A percentile compares a stretch with the other conserved stretches of the same genome.
These are phyloP conservation scores for Nepenthes alata DNA, from an alignment of 179 eudicot genomes.

Conservation along the genomic window DNA sequence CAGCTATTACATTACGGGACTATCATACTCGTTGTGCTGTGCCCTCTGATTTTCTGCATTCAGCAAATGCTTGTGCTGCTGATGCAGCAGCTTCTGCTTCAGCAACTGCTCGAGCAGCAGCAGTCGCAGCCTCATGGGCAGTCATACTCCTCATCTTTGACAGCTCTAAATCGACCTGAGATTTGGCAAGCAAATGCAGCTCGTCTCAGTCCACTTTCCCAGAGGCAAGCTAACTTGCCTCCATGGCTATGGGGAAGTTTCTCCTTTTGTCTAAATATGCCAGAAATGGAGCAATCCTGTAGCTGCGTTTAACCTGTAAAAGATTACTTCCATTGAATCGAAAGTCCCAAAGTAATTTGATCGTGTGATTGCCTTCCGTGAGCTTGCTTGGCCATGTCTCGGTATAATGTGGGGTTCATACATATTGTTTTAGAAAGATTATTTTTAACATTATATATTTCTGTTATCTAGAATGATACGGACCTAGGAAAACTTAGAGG, in stretches of 20 bases:
- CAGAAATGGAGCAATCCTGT: constrained; percentile 36
- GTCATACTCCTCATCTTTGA: constrained; percentile 64
- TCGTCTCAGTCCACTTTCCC: constrained; percentile 27
- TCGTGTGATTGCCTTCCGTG: too few species aligned
- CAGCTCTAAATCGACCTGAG: constrained; percentile 62
- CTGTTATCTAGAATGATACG: too few species aligned
- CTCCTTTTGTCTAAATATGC: constrained; percentile 38
- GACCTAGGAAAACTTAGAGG: too few species aligned
- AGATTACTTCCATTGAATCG: background rate
- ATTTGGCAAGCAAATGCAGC: constrained; percentile 25
- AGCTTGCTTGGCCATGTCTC: too few species aligned
- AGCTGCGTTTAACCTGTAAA: constrained; percentile 48
- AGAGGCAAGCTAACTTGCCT: constrained; percentile 36
- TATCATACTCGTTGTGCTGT: constrained; percentile 40
- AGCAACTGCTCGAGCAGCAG: constrained; percentile 74
- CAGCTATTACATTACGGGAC: too few species aligned
- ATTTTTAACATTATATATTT: too few species aligned
- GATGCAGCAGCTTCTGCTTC: constrained; percentile 85
- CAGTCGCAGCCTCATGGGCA: constrained; percentile 62
- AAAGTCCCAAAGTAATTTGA: background rate
- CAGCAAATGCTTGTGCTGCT: constrained; percentile 82
- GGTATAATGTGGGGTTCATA: too few species aligned
- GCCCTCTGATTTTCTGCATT: constrained; percentile 53
- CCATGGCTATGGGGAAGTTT: constrained; percentile 25
- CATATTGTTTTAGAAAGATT: too few species aligned